phyloP scores from a whole-genome alignment of 31 red algal genomes.

The Pterothamnion heteromorphum region DNA sequence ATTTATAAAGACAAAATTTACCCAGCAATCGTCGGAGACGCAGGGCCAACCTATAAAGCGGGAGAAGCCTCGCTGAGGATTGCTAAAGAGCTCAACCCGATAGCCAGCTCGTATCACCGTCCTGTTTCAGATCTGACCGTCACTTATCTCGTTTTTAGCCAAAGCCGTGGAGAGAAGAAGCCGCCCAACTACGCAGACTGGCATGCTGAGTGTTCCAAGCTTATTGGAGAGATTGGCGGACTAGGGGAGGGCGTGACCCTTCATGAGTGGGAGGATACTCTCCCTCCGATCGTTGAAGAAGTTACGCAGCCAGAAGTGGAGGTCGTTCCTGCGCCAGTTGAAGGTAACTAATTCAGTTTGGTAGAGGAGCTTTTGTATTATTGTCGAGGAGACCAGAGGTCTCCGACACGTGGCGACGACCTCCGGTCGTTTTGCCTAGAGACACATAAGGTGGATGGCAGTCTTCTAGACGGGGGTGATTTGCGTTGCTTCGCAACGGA shows the following conservation, averaged over 20 bases:
- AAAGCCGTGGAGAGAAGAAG: background rate
- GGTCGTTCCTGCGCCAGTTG: too few relatives aligned
- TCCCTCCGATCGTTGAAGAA: background rate
- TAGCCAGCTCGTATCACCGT: slow-evolving; percentile 6
- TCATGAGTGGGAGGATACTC: background rate
- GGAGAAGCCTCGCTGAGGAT: slow-evolving; percentile 22
- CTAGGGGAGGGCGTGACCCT: slow-evolving; percentile 20
- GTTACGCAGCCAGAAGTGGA: background rate
- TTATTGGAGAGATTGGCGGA: slow-evolving; percentile 18
- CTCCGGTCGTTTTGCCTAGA: too few relatives aligned
- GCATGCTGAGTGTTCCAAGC: background rate
- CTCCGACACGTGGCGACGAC: too few relatives aligned
- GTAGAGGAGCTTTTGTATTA: too few relatives aligned
- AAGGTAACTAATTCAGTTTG: too few relatives aligned
- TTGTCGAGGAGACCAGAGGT: too few relatives aligned
- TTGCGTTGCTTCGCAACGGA: too few relatives aligned
- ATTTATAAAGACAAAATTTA: slow-evolving; percentile 44
- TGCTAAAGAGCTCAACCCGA: background rate
- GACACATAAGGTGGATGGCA: too few relatives aligned
- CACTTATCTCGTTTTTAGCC: slow-evolving; percentile 6
- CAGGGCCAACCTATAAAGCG: slow-evolving; percentile 27
- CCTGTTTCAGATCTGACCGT: background rate
- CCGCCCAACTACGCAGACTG: background rate
- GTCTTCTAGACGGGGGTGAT: too few relatives aligned
- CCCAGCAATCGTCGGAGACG: slow-evolving; percentile 39